Conservation (phyloP, 2,329 filamentous ascomycete genomes). For the Xylariaceae sp. region DNA sequence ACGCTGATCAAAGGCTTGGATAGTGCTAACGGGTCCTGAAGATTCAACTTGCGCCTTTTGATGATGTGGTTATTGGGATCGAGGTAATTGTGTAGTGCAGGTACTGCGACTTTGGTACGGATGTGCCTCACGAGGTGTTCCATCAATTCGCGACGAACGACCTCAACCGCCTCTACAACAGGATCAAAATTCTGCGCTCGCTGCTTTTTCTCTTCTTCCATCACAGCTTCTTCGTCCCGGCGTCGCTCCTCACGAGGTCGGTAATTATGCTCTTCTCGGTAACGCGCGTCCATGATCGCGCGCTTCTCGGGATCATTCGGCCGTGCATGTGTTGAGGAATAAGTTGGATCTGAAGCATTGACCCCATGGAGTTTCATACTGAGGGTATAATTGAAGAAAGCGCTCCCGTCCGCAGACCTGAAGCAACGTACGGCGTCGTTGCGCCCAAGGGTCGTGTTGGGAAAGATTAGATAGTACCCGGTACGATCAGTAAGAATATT, state of each 20-base stretch:
- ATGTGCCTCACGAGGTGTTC: slow-evolving; percentile 88
- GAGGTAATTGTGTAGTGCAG: slow-evolving; percentile 74
- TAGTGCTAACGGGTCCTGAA: slow-evolving; percentile 26
- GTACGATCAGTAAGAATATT: slow-evolving; percentile 78
- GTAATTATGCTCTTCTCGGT: slow-evolving; percentile 63
- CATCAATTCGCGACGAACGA: slow-evolving; percentile 73
- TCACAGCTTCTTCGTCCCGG: slow-evolving; percentile 72
- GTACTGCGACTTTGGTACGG: slow-evolving; percentile 79
- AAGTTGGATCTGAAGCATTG: slow-evolving; percentile 26
- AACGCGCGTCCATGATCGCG: slow-evolving; percentile 40
- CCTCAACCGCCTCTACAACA: slow-evolving; percentile 75
- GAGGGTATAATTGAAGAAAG: slow-evolving; percentile 90
- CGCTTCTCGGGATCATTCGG: slow-evolving; percentile 22
- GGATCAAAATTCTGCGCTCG: slow-evolving; percentile 86
- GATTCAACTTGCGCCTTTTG: slow-evolving; percentile 74
- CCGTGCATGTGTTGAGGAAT: slow-evolving; percentile 17
- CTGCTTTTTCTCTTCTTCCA: slow-evolving; percentile 86
- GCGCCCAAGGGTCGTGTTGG: slow-evolving; percentile 70
- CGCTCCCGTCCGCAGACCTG: slow-evolving; percentile 70
- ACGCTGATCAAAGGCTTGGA: slow-evolving; percentile 49
- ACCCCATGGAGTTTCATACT: slow-evolving; percentile 72
- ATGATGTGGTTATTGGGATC: slow-evolving; percentile 74
- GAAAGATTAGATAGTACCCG: slow-evolving; percentile 91
- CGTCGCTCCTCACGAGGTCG: slow-evolving; percentile 63
- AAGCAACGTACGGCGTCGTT: slow-evolving; percentile 79